These are phyloP conservation scores for Saturnispora sekii DNA, from an alignment of 805 yeast species.

Conservation along the genomic window DNA sequence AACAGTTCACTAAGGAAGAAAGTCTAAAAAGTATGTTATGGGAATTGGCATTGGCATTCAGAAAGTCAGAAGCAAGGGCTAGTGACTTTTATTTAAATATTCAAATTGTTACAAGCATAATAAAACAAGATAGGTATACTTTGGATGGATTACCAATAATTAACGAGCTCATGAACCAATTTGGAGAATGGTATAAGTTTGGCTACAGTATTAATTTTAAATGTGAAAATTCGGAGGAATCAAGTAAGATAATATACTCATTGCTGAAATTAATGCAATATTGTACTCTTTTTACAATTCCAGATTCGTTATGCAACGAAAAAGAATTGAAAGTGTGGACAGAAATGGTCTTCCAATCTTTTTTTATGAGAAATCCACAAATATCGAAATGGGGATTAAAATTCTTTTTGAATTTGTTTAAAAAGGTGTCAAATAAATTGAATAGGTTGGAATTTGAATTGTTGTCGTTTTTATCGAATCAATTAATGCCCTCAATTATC, in stretches of 20 bases:
- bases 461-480: not conserved
- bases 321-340: not conserved
- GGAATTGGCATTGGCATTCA: too few relatives aligned
- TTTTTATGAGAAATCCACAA: not conserved
- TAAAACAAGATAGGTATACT: slow-evolving; percentile 63
- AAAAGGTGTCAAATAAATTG: slow-evolving; percentile 2
- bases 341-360: not conserved
- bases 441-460: not conserved
- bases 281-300: slow-evolving; percentile 3
- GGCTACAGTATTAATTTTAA: slow-evolving; percentile 3
- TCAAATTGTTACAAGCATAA: slow-evolving; percentile 57
- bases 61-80: not conserved
- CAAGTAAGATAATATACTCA: not conserved
- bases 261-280: slow-evolving; percentile 4
- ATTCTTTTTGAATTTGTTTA: slow-evolving; percentile 3
- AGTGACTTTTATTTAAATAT: slow-evolving; percentile 21
- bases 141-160: slow-evolving; percentile 48
- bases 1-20: not conserved
- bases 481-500: not conserved
- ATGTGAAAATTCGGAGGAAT: not conserved
- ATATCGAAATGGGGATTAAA: slow-evolving; percentile 6
- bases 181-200: slow-evolving; percentile 2
- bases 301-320: slow-evolving; percentile 1
- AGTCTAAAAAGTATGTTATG: too few relatives aligned
- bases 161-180: slow-evolving; percentile 6